Percentiles rank a stretch among this genome's conserved stretches.
These are phyloP conservation scores for Talaromyces marneffei DNA, from an alignment of 2,329 filamentous ascomycete species.

Conservation along the genomic window DNA sequence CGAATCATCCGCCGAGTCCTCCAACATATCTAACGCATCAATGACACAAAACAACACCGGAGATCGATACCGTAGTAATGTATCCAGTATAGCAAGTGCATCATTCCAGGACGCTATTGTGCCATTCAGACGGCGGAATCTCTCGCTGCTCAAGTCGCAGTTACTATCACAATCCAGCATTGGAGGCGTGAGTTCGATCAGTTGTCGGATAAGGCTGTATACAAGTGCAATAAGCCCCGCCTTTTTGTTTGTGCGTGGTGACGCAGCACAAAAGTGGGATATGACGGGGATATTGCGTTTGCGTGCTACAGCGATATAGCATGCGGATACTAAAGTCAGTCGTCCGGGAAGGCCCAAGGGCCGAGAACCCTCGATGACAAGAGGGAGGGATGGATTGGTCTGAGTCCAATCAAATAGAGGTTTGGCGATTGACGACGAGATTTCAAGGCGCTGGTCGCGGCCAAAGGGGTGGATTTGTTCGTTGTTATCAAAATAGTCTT, in stretches of 20 bases:
- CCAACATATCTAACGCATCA: slow-evolving; percentile 31
- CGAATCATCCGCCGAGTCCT: slow-evolving; percentile 14
- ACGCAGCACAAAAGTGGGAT: slow-evolving; percentile 32
- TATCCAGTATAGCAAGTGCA: slow-evolving; percentile 32
- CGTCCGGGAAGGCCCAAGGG: slow-evolving; percentile 24
- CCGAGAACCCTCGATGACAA: slow-evolving; percentile 28
- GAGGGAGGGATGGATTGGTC: slow-evolving; percentile 28
- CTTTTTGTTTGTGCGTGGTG: slow-evolving; percentile 19
- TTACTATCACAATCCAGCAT: slow-evolving; percentile 31
- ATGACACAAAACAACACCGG: slow-evolving; percentile 34
- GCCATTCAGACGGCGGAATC: slow-evolving; percentile 30
- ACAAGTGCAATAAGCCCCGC: slow-evolving; percentile 31
- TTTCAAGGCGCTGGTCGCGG: slow-evolving; percentile 26
- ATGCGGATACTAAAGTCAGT: slow-evolving; percentile 30
- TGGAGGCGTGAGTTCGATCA: slow-evolving; percentile 33
- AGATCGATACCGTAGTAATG: slow-evolving; percentile 30
- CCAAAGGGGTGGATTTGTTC: slow-evolving; percentile 30
- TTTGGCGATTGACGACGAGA: slow-evolving; percentile 20
- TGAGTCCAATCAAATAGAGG: slow-evolving; percentile 32
- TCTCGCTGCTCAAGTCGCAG: slow-evolving; percentile 31
- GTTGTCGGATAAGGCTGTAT: slow-evolving; percentile 35
- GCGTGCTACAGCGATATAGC: slow-evolving; percentile 28
- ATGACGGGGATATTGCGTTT: slow-evolving; percentile 29
- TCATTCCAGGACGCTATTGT: slow-evolving; percentile 32
- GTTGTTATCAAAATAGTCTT: slow-evolving; percentile 32